phyloP scores from a whole-genome alignment of 257 asterid species.

The Ballota nigra region DNA sequence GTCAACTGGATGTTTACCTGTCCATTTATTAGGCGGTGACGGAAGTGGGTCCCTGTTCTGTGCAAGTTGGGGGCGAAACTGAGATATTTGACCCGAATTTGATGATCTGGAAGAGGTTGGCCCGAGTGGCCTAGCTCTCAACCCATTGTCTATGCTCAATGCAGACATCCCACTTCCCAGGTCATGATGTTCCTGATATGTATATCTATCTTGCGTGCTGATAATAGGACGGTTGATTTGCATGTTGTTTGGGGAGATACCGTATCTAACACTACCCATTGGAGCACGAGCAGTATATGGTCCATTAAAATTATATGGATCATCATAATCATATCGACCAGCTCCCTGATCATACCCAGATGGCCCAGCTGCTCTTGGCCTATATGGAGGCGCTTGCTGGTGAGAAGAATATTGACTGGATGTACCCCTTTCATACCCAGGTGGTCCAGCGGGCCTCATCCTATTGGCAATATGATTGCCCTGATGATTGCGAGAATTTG shows the following conservation, averaged over 20 bases:
- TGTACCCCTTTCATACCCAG: constrained; percentile 63
- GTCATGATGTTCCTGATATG: constrained; percentile 46
- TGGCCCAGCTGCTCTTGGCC: constrained; percentile 46
- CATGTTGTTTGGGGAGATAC: constrained; percentile 28
- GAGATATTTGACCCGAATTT: constrained; percentile 31
- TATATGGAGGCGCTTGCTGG: constrained; percentile 33
- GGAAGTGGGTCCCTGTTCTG: constrained; percentile 48
- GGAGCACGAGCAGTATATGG: constrained; percentile 37
- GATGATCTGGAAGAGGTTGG: constrained; percentile 37
- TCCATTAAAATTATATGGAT: constrained; percentile 32
- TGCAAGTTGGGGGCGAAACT: constrained; percentile 17
- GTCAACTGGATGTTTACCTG: constrained; percentile 37
- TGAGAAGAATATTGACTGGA: constrained; percentile 35
- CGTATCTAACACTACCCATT: constrained; percentile 36
- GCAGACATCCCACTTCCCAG: constrained; percentile 54
- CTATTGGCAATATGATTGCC: constrained; percentile 40
- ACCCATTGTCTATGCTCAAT: constrained; percentile 48
- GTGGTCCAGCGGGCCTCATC: constrained; percentile 74
- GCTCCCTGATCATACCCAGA: constrained; percentile 37
- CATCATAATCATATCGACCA: constrained; percentile 43
- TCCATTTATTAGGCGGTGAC: constrained; percentile 81
- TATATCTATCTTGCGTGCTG: constrained; percentile 39
- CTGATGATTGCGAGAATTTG: constrained; percentile 34
- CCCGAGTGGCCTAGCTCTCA: constrained; percentile 24
- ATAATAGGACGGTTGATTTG: constrained; percentile 40